Evolutionary conservation across 768 basidiomycete genomes (phyloP).

Genomic region (Albatrellus ellisii): DNA sequence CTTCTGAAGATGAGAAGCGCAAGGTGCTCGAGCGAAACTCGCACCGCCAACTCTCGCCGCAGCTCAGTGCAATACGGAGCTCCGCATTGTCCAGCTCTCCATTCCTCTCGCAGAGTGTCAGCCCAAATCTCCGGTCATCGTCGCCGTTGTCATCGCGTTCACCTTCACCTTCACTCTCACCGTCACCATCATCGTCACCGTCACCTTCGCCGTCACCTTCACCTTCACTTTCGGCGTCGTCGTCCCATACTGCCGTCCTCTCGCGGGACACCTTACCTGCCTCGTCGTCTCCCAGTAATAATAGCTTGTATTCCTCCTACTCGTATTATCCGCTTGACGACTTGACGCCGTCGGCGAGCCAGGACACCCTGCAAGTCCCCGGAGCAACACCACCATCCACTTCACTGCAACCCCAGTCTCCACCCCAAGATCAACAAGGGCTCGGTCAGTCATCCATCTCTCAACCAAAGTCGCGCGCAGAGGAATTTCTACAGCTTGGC

Average conservation of each 20-base stretch:
- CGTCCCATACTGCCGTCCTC: neutral
- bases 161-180: neutral
- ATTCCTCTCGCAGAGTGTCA: slow-evolving; percentile 1
- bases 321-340: slow-evolving; percentile 17
- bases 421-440: neutral
- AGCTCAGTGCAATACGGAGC: neutral
- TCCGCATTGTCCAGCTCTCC: slow-evolving; percentile 3
- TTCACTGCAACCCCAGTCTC: slow-evolving; percentile 1
- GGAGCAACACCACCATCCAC: slow-evolving; percentile 8
- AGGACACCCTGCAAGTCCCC: slow-evolving; percentile 11
- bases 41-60: slow-evolving; percentile 18
- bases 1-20: slow-evolving; percentile 27
- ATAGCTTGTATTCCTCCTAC: slow-evolving; percentile 19
- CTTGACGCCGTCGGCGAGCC: slow-evolving; percentile 2
- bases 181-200: neutral
- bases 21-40: slow-evolving; percentile 48
- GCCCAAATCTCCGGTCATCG: slow-evolving; percentile 3
- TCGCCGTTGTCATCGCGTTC: slow-evolving; percentile 2
- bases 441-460: neutral
- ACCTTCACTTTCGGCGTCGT: neutral
- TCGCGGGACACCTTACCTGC: too few species aligned
- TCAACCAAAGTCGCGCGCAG: slow-evolving; percentile 21
- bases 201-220: neutral
- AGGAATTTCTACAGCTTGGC: slow-evolving; percentile 63
- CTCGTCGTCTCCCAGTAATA: neutral